Base-by-base conservation (phyloP, 192 early-diverging fungal species). In the Umbelopsis ramanniana region DNA sequence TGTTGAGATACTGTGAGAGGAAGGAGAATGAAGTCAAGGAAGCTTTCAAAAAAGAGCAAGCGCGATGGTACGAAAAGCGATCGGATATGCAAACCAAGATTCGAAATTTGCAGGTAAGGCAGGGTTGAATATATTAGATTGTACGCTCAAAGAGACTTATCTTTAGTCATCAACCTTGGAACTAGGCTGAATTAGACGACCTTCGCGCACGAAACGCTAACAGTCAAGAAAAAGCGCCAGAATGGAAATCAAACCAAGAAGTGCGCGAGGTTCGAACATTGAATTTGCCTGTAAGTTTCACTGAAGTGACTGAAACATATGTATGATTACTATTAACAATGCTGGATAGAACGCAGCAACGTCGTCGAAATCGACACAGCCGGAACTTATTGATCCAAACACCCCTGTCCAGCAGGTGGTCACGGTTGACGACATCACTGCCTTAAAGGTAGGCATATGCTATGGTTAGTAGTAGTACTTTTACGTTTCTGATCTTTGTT, bases 221-320 rank as follows among this genome's bases (percentile, higher is more conserved):
- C 15, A 26, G 2, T 37, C 57, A 35, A 17, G 29, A 63, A 6
- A 26, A 26, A 29, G 23, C 22, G 53, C 6, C 26, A 35, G 33
- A 63, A 17, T 63, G 57, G 57, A 63, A 10, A 63, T 63, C 57
- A 6, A 63, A 63, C 29, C 57, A 63, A 63, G 33, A 14, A 17
- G 35, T 12, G 12, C 33, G 8, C 11, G 24, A 63, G 19, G 10
- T 33, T 37, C 26, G 35, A 63, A 29, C 26, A 11, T 26, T 23
- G 22, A 22, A 24, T 19, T 11, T 54, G 10, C 10, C 26, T 22
- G 53, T 24, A 22, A 54, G 53, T 24, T 24, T 22, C 29, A 29
- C 3, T 29, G 3, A 29, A 29, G 11, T 14, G 23, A 23, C 21
- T 22, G 26, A 29, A 24, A 23, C 2, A 22, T 1, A 54, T 29